These are phyloP conservation scores for Glebionis coronaria DNA, from an alignment of 129 eudicot genomes.

Conservation along the genomic window DNA sequence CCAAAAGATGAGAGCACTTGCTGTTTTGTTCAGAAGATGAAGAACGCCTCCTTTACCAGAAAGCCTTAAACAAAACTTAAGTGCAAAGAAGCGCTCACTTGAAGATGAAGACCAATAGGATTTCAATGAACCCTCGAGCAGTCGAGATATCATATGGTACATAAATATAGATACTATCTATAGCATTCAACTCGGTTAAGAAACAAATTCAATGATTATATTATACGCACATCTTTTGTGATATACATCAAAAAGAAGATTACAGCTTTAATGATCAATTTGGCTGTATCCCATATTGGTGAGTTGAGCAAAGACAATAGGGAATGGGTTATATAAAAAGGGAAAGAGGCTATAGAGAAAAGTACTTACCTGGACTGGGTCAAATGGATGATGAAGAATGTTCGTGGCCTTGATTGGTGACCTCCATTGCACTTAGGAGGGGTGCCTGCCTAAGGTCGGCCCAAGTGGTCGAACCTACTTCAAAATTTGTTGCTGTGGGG, in stretches of 20 bases:
- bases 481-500: slow-evolving; percentile 53
- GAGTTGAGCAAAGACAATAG: neutral
- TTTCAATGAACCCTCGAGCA: slow-evolving; percentile 13
- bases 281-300: neutral
- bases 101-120: slow-evolving; percentile 93
- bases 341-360: neutral
- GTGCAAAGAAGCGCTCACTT: slow-evolving; percentile 90
- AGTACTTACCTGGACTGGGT: slow-evolving; percentile 14
- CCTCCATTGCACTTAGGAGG: slow-evolving; percentile 33
- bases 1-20: slow-evolving; percentile 78
- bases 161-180: slow-evolving; percentile 17
- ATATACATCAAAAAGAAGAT: neutral
- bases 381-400: slow-evolving; percentile 7
- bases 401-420: slow-evolving; percentile 32
- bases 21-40: slow-evolving; percentile 87
- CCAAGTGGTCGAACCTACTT: slow-evolving; percentile 44
- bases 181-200: slow-evolving; percentile 21
- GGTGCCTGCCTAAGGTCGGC: slow-evolving; percentile 33
- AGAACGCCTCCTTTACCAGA: slow-evolving; percentile 94
- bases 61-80: slow-evolving; percentile 75
- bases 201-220: slow-evolving; percentile 7
- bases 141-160: slow-evolving; percentile 7
- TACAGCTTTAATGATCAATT: neutral
- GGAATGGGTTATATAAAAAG: neutral
- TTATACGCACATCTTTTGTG: too few relatives aligned